phyloP scores from a whole-genome alignment of 78 protist species.

The Blattamonas nauphoetae region DNA sequence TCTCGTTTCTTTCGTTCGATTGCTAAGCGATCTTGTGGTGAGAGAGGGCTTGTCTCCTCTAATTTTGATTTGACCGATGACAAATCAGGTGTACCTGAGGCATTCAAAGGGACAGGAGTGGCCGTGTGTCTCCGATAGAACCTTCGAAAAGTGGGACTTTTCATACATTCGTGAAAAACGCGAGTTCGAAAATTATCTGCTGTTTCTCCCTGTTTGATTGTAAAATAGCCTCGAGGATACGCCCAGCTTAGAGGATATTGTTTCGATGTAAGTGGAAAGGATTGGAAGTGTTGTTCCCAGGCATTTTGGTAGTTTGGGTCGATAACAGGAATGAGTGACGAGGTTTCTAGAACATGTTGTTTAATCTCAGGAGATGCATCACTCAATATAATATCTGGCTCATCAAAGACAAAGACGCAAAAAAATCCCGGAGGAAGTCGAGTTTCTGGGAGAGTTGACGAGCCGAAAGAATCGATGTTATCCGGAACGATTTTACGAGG shows the following conservation, averaged over 20 bases:
- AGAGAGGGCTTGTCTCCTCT: too few species aligned
- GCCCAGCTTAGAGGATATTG: too few species aligned
- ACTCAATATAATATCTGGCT: not conserved
- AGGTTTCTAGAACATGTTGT: not conserved
- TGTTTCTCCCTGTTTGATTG: not conserved
- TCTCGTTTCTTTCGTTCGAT: too few species aligned
- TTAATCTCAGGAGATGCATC: not conserved
- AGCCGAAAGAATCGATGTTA: too few species aligned
- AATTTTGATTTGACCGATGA: too few species aligned
- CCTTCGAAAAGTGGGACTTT: not conserved
- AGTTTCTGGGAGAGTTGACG: too few species aligned
- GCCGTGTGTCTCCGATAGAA: not conserved
- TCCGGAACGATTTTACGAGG: too few species aligned
- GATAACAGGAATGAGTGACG: not conserved
- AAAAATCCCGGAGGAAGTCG: not conserved
- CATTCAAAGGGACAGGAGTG: not conserved
- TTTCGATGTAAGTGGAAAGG: not conserved
- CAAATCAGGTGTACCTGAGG: not conserved
- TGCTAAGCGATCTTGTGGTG: too few species aligned
- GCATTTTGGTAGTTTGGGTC: not conserved
- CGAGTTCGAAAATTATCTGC: not conserved
- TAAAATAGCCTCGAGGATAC: not conserved
- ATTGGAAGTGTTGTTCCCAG: not conserved
- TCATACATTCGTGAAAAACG: not conserved
- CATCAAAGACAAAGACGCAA: not conserved